A percentile compares a stretch with the other conserved stretches of the same genome.
phyloP scores from a whole-genome alignment of 176 grass and related monocot genomes.

The Stipa capillata region DNA sequence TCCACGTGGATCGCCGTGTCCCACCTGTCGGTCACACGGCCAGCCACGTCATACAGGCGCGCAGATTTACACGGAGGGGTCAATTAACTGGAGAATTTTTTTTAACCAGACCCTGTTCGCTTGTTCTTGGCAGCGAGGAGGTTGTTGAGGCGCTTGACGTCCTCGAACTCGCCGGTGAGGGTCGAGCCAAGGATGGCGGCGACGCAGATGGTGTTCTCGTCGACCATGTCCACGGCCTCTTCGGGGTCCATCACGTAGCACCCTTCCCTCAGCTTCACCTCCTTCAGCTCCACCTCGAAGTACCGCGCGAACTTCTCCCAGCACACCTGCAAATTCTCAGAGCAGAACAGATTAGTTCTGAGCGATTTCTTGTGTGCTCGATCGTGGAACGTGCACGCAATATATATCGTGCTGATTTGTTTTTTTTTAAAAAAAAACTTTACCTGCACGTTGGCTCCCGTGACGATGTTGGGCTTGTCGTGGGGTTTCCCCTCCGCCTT shows the following conservation, averaged over 20 bases:
- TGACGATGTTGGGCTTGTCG: slow-evolving; percentile 89
- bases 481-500: slow-evolving; percentile 54
- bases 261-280: slow-evolving; percentile 71
- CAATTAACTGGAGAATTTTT: neutral
- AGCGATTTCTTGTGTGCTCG: neutral
- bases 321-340: slow-evolving; percentile 50
- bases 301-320: slow-evolving; percentile 97
- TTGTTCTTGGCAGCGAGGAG: slow-evolving; percentile 59
- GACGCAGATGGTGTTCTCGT: slow-evolving; percentile 96
- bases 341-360: neutral
- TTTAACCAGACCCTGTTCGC: slow-evolving; percentile 30
- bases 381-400: neutral
- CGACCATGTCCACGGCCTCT: slow-evolving; percentile 65
- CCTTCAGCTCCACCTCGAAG: slow-evolving; percentile 93
- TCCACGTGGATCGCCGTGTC: slow-evolving; percentile 84
- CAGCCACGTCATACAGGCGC: neutral
- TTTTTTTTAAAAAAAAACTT: neutral
- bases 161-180: slow-evolving; percentile 88
- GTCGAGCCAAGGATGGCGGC: slow-evolving; percentile 90
- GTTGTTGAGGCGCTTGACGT: slow-evolving; percentile 57
- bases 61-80: neutral
- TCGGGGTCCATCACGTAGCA: slow-evolving; percentile 83
- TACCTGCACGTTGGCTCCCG: slow-evolving; percentile 72
- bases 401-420: neutral
- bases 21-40: slow-evolving; percentile 24